A percentile compares a stretch with the other conserved stretches of the same genome.
phyloP scores from a whole-genome alignment of 1,139 yeast genomes.

The Hyphopichia fennica region DNA sequence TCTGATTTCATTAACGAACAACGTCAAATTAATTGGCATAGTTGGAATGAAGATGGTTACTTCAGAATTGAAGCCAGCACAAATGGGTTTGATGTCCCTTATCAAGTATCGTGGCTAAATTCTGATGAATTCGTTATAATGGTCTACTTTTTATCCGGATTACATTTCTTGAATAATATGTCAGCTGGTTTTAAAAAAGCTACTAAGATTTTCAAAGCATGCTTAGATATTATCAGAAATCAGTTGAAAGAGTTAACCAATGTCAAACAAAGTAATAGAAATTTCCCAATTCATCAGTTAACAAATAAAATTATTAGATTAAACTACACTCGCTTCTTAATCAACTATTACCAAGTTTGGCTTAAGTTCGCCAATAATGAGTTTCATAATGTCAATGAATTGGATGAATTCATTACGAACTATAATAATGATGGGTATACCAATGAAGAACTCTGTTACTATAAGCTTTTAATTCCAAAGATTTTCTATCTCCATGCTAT shows the following conservation, averaged over 20 bases:
- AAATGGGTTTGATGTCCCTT: conserved; percentile 5
- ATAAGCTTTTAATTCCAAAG: conserved; percentile 31
- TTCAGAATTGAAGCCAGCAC: conserved; percentile 13
- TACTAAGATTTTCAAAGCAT: conserved; percentile 32
- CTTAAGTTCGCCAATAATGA: conserved; percentile 31
- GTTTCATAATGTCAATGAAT: conserved; percentile 20
- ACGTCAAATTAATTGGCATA: conserved; percentile 18
- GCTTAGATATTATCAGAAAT: conserved; percentile 30
- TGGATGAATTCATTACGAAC: conserved; percentile 32
- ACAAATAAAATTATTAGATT: conserved; percentile 21
- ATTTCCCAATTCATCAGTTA: conserved; percentile 16
- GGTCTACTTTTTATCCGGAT: conserved; percentile 41
- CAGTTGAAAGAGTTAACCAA: conserved; percentile 20
- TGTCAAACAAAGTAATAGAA: conserved; percentile 8
- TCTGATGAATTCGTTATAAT: conserved; percentile 41
- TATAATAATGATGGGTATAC: conserved; percentile 31
- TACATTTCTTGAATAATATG: conserved; percentile 19
- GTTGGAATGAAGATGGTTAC: conserved; percentile 27
- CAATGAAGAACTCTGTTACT: conserved; percentile 31
- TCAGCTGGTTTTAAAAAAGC: conserved; percentile 23
- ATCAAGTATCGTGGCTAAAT: conserved; percentile 36
- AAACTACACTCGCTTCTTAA: conserved; percentile 22
- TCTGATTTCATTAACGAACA: conserved; percentile 25
- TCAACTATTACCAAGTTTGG: conserved; percentile 34
- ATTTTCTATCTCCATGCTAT: conserved; percentile 39